Conservation (phyloP, 2,329 filamentous ascomycete species). For the Colletotrichum eleusines region DNA sequence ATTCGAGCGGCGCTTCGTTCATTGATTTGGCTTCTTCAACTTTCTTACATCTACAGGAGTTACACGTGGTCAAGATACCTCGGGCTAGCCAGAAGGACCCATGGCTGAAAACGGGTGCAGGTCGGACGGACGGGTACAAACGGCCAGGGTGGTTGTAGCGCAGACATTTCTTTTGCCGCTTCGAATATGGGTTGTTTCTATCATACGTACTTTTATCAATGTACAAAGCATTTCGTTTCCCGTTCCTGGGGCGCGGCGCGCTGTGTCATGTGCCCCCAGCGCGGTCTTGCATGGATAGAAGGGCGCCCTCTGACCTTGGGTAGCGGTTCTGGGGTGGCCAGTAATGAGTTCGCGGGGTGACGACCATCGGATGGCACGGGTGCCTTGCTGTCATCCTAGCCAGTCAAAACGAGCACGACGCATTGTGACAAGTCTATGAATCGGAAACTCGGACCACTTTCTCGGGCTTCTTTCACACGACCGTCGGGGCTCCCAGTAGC, state of each 20-base stretch:
- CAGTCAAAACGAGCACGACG: conserved; percentile 18
- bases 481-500: not conserved
- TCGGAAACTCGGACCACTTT: conserved; percentile 15
- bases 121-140: conserved; percentile 24
- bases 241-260: not conserved
- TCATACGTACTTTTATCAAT: conserved; percentile 28
- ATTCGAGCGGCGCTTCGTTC: conserved; percentile 79
- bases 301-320: conserved; percentile 13
- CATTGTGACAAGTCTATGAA: not conserved
- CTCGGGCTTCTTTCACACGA: not conserved
- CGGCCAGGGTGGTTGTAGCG: conserved; percentile 6
- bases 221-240: conserved; percentile 22
- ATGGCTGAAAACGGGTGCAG: conserved; percentile 40
- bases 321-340: conserved; percentile 1
- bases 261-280: not conserved
- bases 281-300: not conserved
- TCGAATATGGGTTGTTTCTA: conserved; percentile 6
- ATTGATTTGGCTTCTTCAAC: conserved; percentile 39
- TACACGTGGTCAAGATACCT: conserved; percentile 41
- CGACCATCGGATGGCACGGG: conserved; percentile 26
- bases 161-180: conserved; percentile 20
- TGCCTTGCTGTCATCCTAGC: conserved; percentile 38
- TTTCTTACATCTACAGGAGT: conserved; percentile 37
- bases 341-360: conserved; percentile 32
- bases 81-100: conserved; percentile 39